Base-by-base conservation (phyloP, 192 early-diverging fungal genomes). In the Coemansia sp. region DNA sequence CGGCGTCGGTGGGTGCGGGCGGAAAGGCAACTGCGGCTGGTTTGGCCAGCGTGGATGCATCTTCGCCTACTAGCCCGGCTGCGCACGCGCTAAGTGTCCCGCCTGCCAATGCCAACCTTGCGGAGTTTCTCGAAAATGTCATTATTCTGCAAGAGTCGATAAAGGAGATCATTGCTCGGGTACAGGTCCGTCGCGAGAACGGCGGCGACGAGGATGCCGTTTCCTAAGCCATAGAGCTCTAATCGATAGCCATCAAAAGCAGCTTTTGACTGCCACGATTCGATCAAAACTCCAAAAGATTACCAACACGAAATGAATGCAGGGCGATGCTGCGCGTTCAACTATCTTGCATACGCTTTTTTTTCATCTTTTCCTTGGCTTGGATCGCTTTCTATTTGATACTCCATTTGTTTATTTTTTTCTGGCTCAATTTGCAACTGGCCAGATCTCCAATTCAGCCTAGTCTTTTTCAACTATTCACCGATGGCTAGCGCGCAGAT, bases 81-180 rank as follows among this genome's bases (percentile, higher is more conserved):
- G 65, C 63, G 48, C 73, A 82, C 20, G 64, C 73, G 25, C 66
- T 82, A 47, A 70, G 66, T 25, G 61, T 70, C 12, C 79, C 79
- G 34, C 79, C 75, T 3, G 72, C 69, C 35, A 78, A 83, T 23
- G 76, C 76, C 18, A 78, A 72, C 39, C 62, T 76, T 26, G 66
- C 82, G 28, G 73, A 79, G 74, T 83, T 95, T 60, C 74, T 93
- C 23, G 94, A 93, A 58, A 98, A 98, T 77, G 91, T 94, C 25
- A 88, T 98, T 23, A 91, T 95, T 37, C 64, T 98, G 62, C 91
- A 98, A 61, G 95, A 98, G 75, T 88, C 89, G 16, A 89, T 92
- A 39, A 98, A 98, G 67, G 95, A 98, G 75, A 82, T 96, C 9
- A 85, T 95, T 9, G 91, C 93, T 16, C 80, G 92, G 13, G 78